Conservation (phyloP, 257 asterid species). For the Cruciata laevipes region DNA sequence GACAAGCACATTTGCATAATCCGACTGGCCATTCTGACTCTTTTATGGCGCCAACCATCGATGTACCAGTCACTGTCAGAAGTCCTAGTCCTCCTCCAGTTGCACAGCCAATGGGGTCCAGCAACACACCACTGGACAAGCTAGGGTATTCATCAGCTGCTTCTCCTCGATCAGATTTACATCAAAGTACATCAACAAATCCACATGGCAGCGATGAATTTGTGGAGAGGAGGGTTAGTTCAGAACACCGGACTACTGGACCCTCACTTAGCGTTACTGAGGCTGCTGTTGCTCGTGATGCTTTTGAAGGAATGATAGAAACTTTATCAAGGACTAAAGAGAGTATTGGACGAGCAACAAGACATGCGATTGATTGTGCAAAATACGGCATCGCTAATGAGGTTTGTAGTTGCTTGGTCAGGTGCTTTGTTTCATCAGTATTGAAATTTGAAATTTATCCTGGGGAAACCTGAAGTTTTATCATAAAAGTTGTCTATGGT, state of each 20-base stretch:
- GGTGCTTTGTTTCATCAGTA: background rate
- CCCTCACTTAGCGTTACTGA: constrained; percentile 84
- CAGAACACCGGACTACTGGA: constrained; percentile 58
- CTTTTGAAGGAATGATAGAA: constrained; percentile 99
- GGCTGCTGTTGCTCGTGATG: constrained; percentile 99
- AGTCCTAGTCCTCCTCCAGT: constrained; percentile 50
- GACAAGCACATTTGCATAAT: constrained; percentile 52
- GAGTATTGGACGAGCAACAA: constrained; percentile 98
- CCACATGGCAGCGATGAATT: constrained; percentile 55
- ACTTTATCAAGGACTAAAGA: constrained; percentile 97
- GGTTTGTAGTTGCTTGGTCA: constrained; percentile 30
- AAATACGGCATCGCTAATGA: constrained; percentile 91
- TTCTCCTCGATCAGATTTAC: constrained; percentile 53
- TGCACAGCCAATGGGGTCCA: constrained; percentile 41
- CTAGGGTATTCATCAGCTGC: constrained; percentile 30
- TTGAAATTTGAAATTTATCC: background rate
- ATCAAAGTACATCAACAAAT: constrained; percentile 35
- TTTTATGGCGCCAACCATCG: constrained; percentile 36
- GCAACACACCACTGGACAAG: constrained; percentile 35
- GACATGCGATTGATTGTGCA: constrained; percentile 98
- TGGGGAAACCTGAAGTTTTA: background rate
- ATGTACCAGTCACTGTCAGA: constrained; percentile 29
- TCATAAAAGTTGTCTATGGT: background rate
- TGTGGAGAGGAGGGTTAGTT: constrained; percentile 61
- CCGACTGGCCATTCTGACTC: constrained; percentile 35